These are phyloP conservation scores for Astrothelium macrocarpum DNA, from an alignment of 495 filamentous ascomycete genomes.

Conservation along the genomic window DNA sequence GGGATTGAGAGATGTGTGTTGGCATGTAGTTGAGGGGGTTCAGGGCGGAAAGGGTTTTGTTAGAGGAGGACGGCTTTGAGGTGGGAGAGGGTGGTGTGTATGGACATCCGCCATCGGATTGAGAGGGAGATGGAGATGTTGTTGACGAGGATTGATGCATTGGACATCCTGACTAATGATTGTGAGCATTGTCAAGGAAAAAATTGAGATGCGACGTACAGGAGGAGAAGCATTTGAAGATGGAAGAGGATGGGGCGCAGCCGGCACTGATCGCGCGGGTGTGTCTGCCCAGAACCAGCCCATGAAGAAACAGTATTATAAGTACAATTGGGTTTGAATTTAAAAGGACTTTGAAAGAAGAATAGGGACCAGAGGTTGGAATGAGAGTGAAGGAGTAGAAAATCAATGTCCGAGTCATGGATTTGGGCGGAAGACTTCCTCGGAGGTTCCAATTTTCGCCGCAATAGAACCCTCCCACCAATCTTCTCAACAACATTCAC, in stretches of 20 bases:
- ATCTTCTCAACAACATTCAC: neutral
- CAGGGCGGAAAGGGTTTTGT: slow-evolving; percentile 55
- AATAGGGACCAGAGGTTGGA: neutral
- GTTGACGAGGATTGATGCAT: slow-evolving; percentile 64
- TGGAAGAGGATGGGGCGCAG: slow-evolving; percentile 37
- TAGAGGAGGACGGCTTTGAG: slow-evolving; percentile 23
- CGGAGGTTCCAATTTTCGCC: neutral
- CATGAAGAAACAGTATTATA: slow-evolving; percentile 43
- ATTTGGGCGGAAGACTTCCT: neutral
- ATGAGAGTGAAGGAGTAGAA: neutral
- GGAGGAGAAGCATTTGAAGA: slow-evolving; percentile 47
- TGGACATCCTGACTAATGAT: slow-evolving; percentile 67
- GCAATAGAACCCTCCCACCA: neutral
- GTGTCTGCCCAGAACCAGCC: slow-evolving; percentile 98
- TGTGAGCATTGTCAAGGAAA: slow-evolving; percentile 27
- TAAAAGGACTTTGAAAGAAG: neutral
- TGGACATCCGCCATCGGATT: slow-evolving; percentile 40
- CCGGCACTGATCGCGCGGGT: slow-evolving; percentile 32
- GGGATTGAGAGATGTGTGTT: slow-evolving; percentile 66
- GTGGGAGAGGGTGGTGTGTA: slow-evolving; percentile 32
- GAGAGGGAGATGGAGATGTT: slow-evolving; percentile 31
- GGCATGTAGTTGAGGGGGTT: slow-evolving; percentile 99
- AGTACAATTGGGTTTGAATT: neutral
- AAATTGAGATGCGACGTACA: slow-evolving; percentile 43
- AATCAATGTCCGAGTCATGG: neutral